Evolutionary conservation across 2,329 filamentous ascomycete species (phyloP), one percentile per base, ranked within the genome.

Genomic region (Fusarium chuoi): DNA sequence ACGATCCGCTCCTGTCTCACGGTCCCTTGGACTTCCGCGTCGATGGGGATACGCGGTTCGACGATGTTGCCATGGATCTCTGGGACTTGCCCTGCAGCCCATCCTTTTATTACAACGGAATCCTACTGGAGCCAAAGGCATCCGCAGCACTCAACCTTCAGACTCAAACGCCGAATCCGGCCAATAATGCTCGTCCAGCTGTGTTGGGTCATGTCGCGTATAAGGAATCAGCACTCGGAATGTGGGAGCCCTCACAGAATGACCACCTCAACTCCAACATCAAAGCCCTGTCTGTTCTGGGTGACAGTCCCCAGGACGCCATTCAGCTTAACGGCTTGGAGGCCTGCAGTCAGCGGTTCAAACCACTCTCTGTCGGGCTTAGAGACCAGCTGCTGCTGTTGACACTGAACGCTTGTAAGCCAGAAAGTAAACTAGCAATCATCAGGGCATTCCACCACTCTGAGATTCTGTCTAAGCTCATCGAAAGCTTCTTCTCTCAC

Each of bases 401-500:
- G 1, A 26, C 57, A 5, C 3, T 60, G 17, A 26, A 60, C 7
- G 7, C 35, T 5, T 60, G 57, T 7, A 60, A 60, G 6, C 57
- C 57, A 2, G 33, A 60, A 11, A 60, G 57, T 2, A 60, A 60
- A 6, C 22, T 60, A 7, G 57, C 57, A 7, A 60, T 60, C 9
- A 60, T 60, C 22, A 60, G 45, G 14, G 57, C 57, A 51, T 60
- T 60, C 5, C 57, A 45, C 0, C 38, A 22, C 17, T 28, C 57
- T 0, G 45, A 52, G 13, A 52, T 60, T 3, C 26, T 60, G 7
- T 41, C 57, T 10, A 60, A 60, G 35, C 57, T 60, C 10, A 41
- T 60, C 4, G 57, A 24, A 13, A 60, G 45, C 57, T 60, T 60
- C 45, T 60, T 60, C 24, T 60, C 57, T 2, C 57, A 60, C 45